Base-by-base conservation (phyloP, 768 basidiomycete genomes). In the Nevesoporus exiguus region DNA sequence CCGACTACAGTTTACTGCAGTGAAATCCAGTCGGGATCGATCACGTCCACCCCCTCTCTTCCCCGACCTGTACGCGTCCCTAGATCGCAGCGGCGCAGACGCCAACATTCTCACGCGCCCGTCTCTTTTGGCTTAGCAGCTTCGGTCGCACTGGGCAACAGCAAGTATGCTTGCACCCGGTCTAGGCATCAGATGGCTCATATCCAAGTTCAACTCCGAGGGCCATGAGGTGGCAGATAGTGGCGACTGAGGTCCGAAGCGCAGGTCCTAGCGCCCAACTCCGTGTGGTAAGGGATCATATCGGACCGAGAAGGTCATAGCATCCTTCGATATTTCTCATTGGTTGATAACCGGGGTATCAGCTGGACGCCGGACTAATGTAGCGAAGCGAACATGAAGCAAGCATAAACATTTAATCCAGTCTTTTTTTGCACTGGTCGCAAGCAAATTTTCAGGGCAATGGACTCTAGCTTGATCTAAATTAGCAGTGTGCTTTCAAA, bases 401-500 rank as follows among this genome's bases (percentile, higher is more conserved):
- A 40, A 40, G 39, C 21, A 4, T 40, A 13, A 11, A 27, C 33
- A 24, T 34, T 45, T 17, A 40, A 40, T 21, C 21, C 34, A 36
- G 15, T 59, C 57, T 42, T 41, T 7, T 40, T 45, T 30, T 8
- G 6, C 46, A 25, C 9, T n/a, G 25, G 36, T 39, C 17, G 10
- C 29, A 6, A 24, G 25, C 22, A 2, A n/a, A 33, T 29, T 27
- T 43, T 44, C 43, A n/a, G 30, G 8, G 27, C n/a, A n/a, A 6
- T 14, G 22, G 5, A 36, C 22, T 14, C 5, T 31, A 22, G 40
- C 19, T 14, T 29, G 21, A 25, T 19, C 22, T 31, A 25, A 30
- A 31, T 47, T 36, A 52, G n/a, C 36, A 31, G 29, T 47, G 21
- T 24, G 24, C 47, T 34, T 42, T 69, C 47, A 98, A 48, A 98